Evolutionary conservation across 164 flowering plant genomes (phyloP).

Genomic region (Vitis riparia): DNA sequence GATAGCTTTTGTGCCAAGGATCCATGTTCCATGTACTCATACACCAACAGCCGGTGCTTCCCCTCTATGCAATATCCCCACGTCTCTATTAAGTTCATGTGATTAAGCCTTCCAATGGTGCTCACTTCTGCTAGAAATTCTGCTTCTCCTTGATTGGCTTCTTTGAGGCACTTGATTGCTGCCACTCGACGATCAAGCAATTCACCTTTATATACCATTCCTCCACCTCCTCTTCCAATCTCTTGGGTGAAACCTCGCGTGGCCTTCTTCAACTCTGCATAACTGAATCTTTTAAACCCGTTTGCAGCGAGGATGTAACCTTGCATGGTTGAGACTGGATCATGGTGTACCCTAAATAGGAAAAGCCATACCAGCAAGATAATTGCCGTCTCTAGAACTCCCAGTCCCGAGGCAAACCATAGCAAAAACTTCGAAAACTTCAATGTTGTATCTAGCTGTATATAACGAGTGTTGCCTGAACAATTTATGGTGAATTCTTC

Average conservation of each 20-base stretch:
- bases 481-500: conserved; percentile 1
- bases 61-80: conserved; percentile 36
- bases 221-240: conserved; percentile 27
- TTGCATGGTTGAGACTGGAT: not conserved
- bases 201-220: conserved; percentile 27
- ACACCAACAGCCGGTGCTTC: conserved; percentile 30
- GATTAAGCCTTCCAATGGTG: conserved; percentile 26
- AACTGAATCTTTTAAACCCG: conserved; percentile 27
- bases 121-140: conserved; percentile 29
- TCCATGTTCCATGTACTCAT: conserved; percentile 35
- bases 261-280: conserved; percentile 26
- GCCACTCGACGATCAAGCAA: conserved; percentile 10
- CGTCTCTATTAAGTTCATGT: conserved; percentile 33
- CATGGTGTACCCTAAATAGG: not conserved
- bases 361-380: conserved; percentile 10
- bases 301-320: conserved; percentile 8
- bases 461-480: not conserved
- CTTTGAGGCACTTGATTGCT: conserved; percentile 24
- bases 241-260: conserved; percentile 19
- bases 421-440: conserved; percentile 5
- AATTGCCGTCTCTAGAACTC: conserved; percentile 13
- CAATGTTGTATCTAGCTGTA: not conserved
- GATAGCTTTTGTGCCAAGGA: conserved; percentile 22
- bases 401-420: conserved; percentile 10
- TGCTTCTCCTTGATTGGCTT: conserved; percentile 22